Evolutionary conservation across 179 eudicot species (phyloP).

Genomic region (Camellia oleifera): DNA sequence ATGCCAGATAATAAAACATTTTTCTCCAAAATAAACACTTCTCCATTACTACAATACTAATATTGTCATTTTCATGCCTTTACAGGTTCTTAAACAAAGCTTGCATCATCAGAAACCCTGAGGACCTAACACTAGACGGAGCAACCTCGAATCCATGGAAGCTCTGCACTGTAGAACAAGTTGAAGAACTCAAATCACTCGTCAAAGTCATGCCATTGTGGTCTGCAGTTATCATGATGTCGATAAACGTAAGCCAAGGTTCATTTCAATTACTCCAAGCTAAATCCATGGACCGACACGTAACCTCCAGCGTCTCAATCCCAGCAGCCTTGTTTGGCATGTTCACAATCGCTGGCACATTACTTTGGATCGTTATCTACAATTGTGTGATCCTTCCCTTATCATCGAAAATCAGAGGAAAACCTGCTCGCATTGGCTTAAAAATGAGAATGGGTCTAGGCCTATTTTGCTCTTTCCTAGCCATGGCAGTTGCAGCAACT

Average conservation of each 20-base stretch:
- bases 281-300: constrained; percentile 68
- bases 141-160: constrained; percentile 55
- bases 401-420: constrained; percentile 63
- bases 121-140: constrained; percentile 53
- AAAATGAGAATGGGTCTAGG: constrained; percentile 78
- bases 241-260: constrained; percentile 52
- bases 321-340: constrained; percentile 75
- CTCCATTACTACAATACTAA: too few species aligned
- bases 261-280: constrained; percentile 61
- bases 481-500: constrained; percentile 53
- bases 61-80: background rate
- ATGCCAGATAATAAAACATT: too few species aligned
- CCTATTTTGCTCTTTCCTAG: constrained; percentile 46
- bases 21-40: too few species aligned
- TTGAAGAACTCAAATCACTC: constrained; percentile 68
- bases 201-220: constrained; percentile 68
- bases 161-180: constrained; percentile 72
- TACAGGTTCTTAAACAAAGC: constrained; percentile 77
- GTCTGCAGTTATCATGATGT: constrained; percentile 66
- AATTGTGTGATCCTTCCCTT: constrained; percentile 67
- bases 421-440: constrained; percentile 44
- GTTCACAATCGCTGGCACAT: constrained; percentile 48
- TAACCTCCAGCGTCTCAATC: constrained; percentile 48
- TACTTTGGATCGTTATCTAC: constrained; percentile 61
- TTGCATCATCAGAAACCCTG: constrained; percentile 55